phyloP scores from a whole-genome alignment of 192 early-diverging fungal genomes.

The Phycomyces blakesleeanus region DNA sequence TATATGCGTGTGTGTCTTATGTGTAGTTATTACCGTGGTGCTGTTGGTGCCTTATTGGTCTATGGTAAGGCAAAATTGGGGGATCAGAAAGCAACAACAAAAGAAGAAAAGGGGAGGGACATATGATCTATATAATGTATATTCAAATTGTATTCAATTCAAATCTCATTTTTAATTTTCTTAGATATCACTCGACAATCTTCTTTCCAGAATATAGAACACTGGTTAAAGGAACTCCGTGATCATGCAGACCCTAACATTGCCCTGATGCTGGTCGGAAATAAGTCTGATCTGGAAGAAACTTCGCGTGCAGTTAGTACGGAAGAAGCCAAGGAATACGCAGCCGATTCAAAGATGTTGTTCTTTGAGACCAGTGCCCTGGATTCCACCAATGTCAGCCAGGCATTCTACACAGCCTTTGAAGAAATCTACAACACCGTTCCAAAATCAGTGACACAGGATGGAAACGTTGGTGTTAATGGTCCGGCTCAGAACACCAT shows the following conservation, averaged over 20 bases:
- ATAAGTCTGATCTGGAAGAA: constrained; percentile 87
- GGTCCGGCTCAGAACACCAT: constrained; percentile 27
- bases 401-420: constrained; percentile 58
- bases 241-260: constrained; percentile 93
- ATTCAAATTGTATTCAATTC: too few species aligned
- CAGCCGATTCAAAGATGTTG: constrained; percentile 74
- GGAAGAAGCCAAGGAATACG: constrained; percentile 80
- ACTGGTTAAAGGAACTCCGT: constrained; percentile 96
- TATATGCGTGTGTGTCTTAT: too few species aligned
- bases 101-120: background rate
- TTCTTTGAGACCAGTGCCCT: constrained; percentile 81
- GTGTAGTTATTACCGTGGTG: constrained; percentile 88
- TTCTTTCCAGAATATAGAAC: constrained; percentile 85
- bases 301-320: constrained; percentile 63
- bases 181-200: constrained; percentile 51
- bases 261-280: constrained; percentile 92
- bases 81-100: background rate
- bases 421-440: constrained; percentile 28
- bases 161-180: background rate
- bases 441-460: constrained; percentile 28
- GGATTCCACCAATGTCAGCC: constrained; percentile 84
- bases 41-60: constrained; percentile 89
- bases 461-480: background rate
- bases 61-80: constrained; percentile 56
- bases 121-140: too few species aligned